phyloP scores from a whole-genome alignment of 176 grass and related monocot species.

The Oryza meyeriana region DNA sequence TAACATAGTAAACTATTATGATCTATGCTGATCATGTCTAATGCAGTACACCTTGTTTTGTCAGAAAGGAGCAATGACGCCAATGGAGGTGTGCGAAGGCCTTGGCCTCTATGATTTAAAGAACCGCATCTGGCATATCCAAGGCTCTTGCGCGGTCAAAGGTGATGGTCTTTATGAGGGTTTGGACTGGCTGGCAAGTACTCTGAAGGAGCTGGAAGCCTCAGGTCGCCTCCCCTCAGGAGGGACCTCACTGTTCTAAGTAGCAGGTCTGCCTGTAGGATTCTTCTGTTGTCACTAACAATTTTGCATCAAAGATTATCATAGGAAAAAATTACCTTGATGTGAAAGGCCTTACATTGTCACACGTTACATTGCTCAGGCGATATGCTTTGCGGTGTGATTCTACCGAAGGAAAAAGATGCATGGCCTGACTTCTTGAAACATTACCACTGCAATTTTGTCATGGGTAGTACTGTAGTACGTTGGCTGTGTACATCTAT shows the following conservation, averaged over 20 bases:
- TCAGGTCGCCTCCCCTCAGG: conserved; percentile 49
- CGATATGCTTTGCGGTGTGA: background rate
- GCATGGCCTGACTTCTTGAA: conserved; percentile 9
- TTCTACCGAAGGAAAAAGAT: conserved; percentile 14
- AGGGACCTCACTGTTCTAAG: conserved; percentile 50
- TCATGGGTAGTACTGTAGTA: background rate
- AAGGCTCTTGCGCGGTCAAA: conserved; percentile 66
- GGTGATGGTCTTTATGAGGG: conserved; percentile 78
- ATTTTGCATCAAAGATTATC: background rate
- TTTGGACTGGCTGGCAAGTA: conserved; percentile 66
- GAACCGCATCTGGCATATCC: conserved; percentile 71
- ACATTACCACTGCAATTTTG: background rate
- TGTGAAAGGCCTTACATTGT: background rate
- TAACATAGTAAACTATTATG: background rate
- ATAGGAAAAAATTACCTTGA: background rate
- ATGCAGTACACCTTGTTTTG: conserved; percentile 6
- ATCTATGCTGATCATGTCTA: background rate
- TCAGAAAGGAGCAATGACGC: conserved; percentile 77
- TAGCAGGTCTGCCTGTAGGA: conserved; percentile 13
- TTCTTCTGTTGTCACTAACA: background rate
- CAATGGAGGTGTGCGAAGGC: conserved; percentile 67
- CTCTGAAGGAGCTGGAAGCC: conserved; percentile 60
- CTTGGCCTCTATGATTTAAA: conserved; percentile 73
- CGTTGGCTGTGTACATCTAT: too few species aligned
- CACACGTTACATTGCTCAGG: background rate